Evolutionary conservation across 257 asterid species (phyloP).

Genomic region (Ocimum tenuiflorum): DNA sequence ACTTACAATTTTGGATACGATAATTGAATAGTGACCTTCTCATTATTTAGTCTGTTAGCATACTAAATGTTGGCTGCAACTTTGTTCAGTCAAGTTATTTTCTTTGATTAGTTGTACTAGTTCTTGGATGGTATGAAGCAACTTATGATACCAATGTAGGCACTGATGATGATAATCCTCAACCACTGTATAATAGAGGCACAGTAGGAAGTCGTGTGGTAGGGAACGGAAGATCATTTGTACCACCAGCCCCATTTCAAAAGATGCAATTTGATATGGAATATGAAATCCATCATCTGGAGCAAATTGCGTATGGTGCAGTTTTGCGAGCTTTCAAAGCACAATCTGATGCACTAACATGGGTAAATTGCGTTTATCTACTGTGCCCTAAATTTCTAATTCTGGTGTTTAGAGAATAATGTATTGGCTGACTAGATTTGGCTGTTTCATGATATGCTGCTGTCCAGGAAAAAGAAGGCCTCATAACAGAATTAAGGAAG

Average conservation of each 20-base stretch:
- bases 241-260: slow-evolving; percentile 40
- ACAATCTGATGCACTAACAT: slow-evolving; percentile 94
- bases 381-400: neutral
- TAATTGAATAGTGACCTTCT: neutral
- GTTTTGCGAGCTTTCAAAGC: slow-evolving; percentile 94
- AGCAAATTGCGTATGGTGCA: slow-evolving; percentile 95
- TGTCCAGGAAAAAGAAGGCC: slow-evolving; percentile 86
- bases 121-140: neutral
- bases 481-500: slow-evolving; percentile 90
- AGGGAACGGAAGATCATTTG: slow-evolving; percentile 47
- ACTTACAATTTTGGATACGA: neutral
- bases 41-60: neutral
- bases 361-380: slow-evolving; percentile 50
- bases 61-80: neutral
- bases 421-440: slow-evolving; percentile 3
- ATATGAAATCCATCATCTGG: slow-evolving; percentile 75
- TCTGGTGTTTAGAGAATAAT: slow-evolving; percentile 3
- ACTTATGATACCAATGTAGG: slow-evolving; percentile 29
- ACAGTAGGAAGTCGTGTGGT: slow-evolving; percentile 35
- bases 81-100: slow-evolving; percentile 3
- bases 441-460: slow-evolving; percentile 5
- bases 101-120: neutral
- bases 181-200: slow-evolving; percentile 36
- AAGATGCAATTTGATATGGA: slow-evolving; percentile 72
- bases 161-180: slow-evolving; percentile 52